Base-by-base conservation (phyloP, 495 filamentous ascomycete species). In the Trichoderma reesei region DNA sequence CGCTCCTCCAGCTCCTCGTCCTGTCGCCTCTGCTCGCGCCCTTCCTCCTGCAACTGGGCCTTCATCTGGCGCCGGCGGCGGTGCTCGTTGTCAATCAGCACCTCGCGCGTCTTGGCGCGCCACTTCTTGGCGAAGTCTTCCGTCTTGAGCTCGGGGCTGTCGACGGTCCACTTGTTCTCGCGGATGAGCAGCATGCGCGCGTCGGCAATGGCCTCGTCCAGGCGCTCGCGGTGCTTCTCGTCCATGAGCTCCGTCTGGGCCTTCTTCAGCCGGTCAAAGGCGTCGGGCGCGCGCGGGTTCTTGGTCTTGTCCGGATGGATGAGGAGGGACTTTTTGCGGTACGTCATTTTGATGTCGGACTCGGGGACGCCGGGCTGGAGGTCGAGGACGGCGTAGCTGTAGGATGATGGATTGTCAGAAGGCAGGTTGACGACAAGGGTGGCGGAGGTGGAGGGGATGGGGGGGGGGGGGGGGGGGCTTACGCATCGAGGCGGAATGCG, bases 261-360 rank as follows among this genome's bases (percentile, higher is more conserved):
- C 74, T 97, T 96, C 73, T 96, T 96, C 5, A 99, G 85, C 2
- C 91, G 86, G 77, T 99, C 94, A 73, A 99, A 99, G 67, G 94
- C 95, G 69, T 97, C 92, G 1, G 94, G 93, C 9, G 94, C 94
- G 37, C 79, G 82, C 1, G 90, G 90, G 73, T 99, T 98, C 68
- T 85, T 86, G 61, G 95, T 97, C 76, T 98, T 98, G 78, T 99
- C 94, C 11, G 94, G 94, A 78, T 99, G 94, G 79, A 99, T 98
- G 6, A 99, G 85, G 39, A 99, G 87, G 16, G 94, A 99, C 73
- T 96, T 98, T 69, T 88, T 91, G 77, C 94, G 91, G 80, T 97
- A 99, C 72, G 83, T 80, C 65, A 86, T 76, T 76, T 97, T 98
- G 80, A 99, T 98, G 77, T 98, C 95, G 63, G 90, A 91, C 69